Evolutionary conservation across 2,329 filamentous ascomycete genomes (phyloP), one percentile per base, ranked within the genome.

Genomic region (Chaetomium sp.): DNA sequence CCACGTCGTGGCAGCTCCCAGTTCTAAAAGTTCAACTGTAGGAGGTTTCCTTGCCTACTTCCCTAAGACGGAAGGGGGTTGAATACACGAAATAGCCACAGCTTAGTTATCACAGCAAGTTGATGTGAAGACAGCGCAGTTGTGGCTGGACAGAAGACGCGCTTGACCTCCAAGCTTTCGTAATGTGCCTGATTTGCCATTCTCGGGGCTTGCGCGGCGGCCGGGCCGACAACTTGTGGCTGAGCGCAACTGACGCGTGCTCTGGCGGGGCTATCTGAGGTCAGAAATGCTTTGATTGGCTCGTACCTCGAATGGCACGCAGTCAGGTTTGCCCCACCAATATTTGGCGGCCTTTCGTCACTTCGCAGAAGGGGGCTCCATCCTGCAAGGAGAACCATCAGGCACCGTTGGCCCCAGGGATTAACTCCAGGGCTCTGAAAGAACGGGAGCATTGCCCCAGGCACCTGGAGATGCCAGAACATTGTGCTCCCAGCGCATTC

Each of bases 321-420:
- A 57, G 38, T 54, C 56, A 60, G 56, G 35, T 13, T n/a, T 63
- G 60, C 67, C 67, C 67, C 65, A 66, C 67, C 63, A 66, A 55
- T 45, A 60, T 60, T 65, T 42, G 66, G 62, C 33, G 29, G 60
- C 47, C 67, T 68, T 66, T 69, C 67, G 67, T 69, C 67, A 69
- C 67, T 65, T 60, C 63, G 57, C 65, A 62, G 58, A 60, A 60
- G 53, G 38, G 38, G 60, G 63, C 60, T 54, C 58, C 60, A 63
- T 53, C n/a, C 42, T 47, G 33, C 35, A 57, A 58, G 53, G 53
- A 57, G 55, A 42, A 60, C 49, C 29, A 61, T 69, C 66, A 69
- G 67, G 67, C 67, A 69, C 66, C 67, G 57, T 60, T 66, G 47
- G 51, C 21, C 45, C 65, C 55, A 59, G 42, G 62, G 53, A 64